Percentiles rank a stretch among this genome's conserved stretches.
phyloP scores from a whole-genome alignment of 2,329 filamentous ascomycete genomes.

The Magnaporthiopsis poae region DNA sequence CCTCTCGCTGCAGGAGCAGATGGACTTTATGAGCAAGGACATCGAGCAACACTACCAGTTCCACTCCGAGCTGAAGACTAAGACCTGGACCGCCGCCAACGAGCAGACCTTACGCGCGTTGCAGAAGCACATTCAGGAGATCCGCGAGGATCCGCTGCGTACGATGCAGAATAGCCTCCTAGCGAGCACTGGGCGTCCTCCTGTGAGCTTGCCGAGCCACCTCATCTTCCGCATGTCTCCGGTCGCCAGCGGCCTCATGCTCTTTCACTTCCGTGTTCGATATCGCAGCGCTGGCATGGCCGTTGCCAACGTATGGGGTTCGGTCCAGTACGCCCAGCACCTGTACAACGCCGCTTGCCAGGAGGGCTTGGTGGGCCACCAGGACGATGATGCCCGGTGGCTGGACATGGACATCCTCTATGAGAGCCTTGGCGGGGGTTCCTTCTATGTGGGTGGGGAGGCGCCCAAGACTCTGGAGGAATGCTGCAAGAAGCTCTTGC shows the following conservation, averaged over 20 bases:
- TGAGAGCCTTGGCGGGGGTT: constrained; percentile 19
- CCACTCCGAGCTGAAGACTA: constrained; percentile 21
- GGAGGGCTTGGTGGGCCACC: constrained; percentile 18
- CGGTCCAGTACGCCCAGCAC: constrained; percentile 27
- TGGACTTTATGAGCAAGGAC: constrained; percentile 15
- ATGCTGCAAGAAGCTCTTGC: constrained; percentile 26
- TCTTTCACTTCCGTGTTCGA: constrained; percentile 24
- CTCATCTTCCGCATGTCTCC: constrained; percentile 4
- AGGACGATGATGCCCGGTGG: constrained; percentile 20
- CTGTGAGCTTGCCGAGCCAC: not conserved
- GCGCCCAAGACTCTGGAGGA: constrained; percentile 21
- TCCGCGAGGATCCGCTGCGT: constrained; percentile 18
- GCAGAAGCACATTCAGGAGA: constrained; percentile 15
- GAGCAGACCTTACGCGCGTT: constrained; percentile 16
- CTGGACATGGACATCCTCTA: constrained; percentile 28
- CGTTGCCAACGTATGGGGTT: constrained; percentile 29
- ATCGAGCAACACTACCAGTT: constrained; percentile 22
- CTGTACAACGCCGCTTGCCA: constrained; percentile 30
- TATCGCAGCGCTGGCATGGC: constrained; percentile 24
- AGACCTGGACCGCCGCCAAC: constrained; percentile 21
- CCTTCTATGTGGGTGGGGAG: constrained; percentile 29
- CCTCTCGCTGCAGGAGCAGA: constrained; percentile 10
- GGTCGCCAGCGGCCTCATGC: constrained; percentile 23
- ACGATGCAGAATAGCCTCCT: not conserved
- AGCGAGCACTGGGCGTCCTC: not conserved